These are phyloP conservation scores for Podila clonocystis DNA, from an alignment of 192 early-diverging fungal genomes.

Conservation along the genomic window DNA sequence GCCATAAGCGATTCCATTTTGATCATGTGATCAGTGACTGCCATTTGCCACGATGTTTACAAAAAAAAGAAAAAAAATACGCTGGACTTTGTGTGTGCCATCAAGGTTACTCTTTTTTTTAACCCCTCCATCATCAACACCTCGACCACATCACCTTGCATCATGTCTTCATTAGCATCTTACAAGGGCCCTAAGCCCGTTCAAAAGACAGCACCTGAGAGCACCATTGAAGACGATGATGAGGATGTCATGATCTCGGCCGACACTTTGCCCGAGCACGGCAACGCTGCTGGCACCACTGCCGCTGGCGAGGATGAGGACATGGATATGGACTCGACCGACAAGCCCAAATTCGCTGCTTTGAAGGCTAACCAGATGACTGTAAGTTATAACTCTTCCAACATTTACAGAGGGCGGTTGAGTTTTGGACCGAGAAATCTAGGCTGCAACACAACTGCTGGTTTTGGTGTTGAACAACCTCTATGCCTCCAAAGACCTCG, in stretches of 20 bases:
- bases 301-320: constrained; percentile 48
- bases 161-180: constrained; percentile 41
- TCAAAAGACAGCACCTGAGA: constrained; percentile 29
- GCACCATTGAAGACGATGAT: constrained; percentile 56
- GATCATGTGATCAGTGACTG: no score
- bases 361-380: constrained; percentile 56
- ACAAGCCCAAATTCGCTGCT: constrained; percentile 74
- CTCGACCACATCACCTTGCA: constrained; percentile 1
- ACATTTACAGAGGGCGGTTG: no score
- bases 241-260: constrained; percentile 76
- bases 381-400: constrained; percentile 5
- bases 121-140: not conserved
- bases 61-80: no score
- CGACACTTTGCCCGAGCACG: constrained; percentile 59
- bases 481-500: no score
- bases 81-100: not conserved
- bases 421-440: not conserved
- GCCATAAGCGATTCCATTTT: no score
- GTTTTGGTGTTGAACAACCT: not conserved
- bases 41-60: no score
- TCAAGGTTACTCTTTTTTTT: not conserved
- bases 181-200: constrained; percentile 51
- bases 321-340: constrained; percentile 51
- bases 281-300: constrained; percentile 28
- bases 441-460: not conserved